These are phyloP conservation scores for Pythium guiyangense DNA, from an alignment of 352 stramenopile genomes.

Conservation along the genomic window DNA sequence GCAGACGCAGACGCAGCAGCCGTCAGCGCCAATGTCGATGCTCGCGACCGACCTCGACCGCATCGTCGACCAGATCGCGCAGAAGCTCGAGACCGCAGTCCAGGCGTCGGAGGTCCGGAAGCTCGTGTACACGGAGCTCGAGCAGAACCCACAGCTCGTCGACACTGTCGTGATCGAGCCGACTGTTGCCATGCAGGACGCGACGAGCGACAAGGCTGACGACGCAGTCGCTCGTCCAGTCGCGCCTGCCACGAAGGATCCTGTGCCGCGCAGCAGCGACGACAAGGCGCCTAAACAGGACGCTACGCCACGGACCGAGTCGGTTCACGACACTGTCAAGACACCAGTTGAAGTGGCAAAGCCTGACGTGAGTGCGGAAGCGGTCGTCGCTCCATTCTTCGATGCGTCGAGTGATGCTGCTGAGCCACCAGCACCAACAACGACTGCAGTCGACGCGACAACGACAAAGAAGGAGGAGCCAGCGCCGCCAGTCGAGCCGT, in stretches of 20 bases:
- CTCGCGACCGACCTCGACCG: conserved; percentile 15
- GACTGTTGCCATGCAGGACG: too few species aligned
- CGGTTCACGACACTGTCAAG: too few species aligned
- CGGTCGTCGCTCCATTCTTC: too few species aligned
- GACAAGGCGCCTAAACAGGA: too few species aligned
- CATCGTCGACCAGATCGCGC: conserved; percentile 19
- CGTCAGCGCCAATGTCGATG: conserved; percentile 4
- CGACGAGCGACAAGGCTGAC: not conserved
- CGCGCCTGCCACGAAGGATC: too few species aligned
- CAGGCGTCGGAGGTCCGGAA: conserved; percentile 14
- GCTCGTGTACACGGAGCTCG: conserved; percentile 16
- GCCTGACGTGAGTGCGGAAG: too few species aligned
- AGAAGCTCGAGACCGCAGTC: conserved; percentile 12
- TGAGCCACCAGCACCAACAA: not conserved
- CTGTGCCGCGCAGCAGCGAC: too few species aligned
- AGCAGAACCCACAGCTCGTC: conserved; percentile 9
- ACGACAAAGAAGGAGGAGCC: not conserved
- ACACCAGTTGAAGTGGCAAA: too few species aligned
- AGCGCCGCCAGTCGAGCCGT: conserved; percentile 5
- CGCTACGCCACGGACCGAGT: too few species aligned
- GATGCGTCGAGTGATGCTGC: not conserved
- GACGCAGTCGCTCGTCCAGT: not conserved
- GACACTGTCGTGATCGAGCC: conserved; percentile 1
- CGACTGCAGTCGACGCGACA: not conserved
- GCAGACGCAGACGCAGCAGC: conserved; percentile 11